Conservation (phyloP, 805 yeast genomes). For the Candida easanensis region DNA sequence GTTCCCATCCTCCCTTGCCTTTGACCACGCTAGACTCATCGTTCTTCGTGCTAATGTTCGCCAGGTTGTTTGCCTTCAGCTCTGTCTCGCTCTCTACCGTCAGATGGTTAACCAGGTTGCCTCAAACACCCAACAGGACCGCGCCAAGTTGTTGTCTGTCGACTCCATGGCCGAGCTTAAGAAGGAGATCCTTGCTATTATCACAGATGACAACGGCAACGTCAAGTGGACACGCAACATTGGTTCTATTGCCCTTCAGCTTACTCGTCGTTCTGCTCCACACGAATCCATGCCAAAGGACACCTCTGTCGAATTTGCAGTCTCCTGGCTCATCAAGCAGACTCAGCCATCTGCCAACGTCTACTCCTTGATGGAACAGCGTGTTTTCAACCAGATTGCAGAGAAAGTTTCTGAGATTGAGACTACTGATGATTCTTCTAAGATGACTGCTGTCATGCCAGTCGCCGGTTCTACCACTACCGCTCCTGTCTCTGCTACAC, state of each 20-base stretch:
- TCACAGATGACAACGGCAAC: slow-evolving; percentile 82
- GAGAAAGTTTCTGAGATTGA: slow-evolving; percentile 32
- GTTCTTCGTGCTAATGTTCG: slow-evolving; percentile 81
- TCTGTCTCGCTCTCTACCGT: slow-evolving; percentile 69
- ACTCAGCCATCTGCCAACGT: slow-evolving; percentile 80
- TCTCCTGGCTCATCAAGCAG: slow-evolving; percentile 80
- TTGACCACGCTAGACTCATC: slow-evolving; percentile 79
- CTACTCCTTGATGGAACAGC: slow-evolving; percentile 71
- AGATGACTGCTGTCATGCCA: slow-evolving; percentile 11
- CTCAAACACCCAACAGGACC: slow-evolving; percentile 24
- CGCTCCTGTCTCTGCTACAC: slow-evolving; percentile 12
- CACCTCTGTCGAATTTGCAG: slow-evolving; percentile 47
- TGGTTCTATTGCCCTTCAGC: slow-evolving; percentile 65
- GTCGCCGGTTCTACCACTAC: slow-evolving; percentile 13
- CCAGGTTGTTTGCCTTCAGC: slow-evolving; percentile 75
- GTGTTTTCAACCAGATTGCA: slow-evolving; percentile 51
- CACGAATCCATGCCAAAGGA: slow-evolving; percentile 20
- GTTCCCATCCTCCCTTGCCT: slow-evolving; percentile 79
- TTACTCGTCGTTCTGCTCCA: slow-evolving; percentile 42
- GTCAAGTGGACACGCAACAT: slow-evolving; percentile 89
- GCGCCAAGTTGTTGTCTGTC: slow-evolving; percentile 30
- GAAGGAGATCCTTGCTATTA: slow-evolving; percentile 72
- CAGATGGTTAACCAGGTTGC: slow-evolving; percentile 47
- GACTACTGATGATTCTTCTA: slow-evolving; percentile 8
- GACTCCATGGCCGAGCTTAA: slow-evolving; percentile 48